phyloP scores from a whole-genome alignment of 2,329 filamentous ascomycete genomes.

The Amauroascus niger region DNA sequence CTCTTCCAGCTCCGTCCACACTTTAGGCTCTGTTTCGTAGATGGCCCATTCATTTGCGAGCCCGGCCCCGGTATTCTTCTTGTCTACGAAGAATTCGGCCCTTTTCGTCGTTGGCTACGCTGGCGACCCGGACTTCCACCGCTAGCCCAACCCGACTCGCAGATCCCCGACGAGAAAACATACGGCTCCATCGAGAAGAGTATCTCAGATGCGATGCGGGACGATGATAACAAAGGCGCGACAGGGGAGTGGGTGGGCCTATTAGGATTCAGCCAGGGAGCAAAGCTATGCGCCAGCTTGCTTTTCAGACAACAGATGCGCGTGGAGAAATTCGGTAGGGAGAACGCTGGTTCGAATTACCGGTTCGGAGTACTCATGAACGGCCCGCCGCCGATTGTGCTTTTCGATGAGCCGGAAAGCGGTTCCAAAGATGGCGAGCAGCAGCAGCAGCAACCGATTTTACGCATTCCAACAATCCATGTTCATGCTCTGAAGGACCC shows the following conservation, averaged over 20 bases:
- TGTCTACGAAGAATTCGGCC: constrained; percentile 57
- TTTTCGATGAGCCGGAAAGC: neutral
- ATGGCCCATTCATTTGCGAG: constrained; percentile 56
- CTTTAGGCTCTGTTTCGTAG: constrained; percentile 63
- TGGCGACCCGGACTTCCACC: constrained; percentile 46
- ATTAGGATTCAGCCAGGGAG: constrained; percentile 59
- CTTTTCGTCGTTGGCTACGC: constrained; percentile 56
- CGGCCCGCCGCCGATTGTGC: constrained; percentile 11
- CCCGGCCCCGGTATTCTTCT: constrained; percentile 49
- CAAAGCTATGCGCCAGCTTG: constrained; percentile 51
- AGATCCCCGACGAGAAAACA: constrained; percentile 32
- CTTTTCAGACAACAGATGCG: constrained; percentile 34
- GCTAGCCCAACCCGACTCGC: constrained; percentile 34
- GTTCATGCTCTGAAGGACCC: constrained; percentile 56
- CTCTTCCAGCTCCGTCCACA: constrained; percentile 42
- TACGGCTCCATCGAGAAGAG: constrained; percentile 43
- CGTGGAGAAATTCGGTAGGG: neutral
- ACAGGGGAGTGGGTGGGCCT: constrained; percentile 51
- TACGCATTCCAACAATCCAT: constrained; percentile 51
- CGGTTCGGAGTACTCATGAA: constrained; percentile 16
- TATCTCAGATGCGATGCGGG: constrained; percentile 34
- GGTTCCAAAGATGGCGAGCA: neutral
- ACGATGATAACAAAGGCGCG: constrained; percentile 31
- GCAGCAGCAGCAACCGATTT: neutral
- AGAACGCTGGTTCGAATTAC: constrained; percentile 6